Conservation (phyloP, 176 grass and related monocot species). For the Triticum turgidum region DNA sequence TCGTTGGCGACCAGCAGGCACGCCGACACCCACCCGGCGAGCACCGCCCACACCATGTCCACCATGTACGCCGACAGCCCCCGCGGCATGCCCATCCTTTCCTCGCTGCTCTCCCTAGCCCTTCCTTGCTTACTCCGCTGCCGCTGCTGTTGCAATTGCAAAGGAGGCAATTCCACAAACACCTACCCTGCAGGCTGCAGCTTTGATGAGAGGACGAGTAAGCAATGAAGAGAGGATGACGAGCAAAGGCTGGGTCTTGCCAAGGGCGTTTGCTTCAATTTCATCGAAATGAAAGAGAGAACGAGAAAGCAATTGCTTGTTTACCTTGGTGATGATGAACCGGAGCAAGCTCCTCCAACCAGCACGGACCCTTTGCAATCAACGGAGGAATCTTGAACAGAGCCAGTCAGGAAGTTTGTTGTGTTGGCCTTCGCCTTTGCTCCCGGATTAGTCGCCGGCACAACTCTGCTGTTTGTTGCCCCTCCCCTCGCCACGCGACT, state of each 20-base stretch:
- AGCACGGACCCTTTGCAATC: not conserved
- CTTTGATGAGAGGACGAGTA: not conserved
- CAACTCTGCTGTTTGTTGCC: not conserved
- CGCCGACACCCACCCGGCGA: slow-evolving; percentile 66
- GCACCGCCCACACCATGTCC: slow-evolving; percentile 61
- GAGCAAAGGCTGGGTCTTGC: not conserved
- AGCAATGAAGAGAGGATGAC: too few relatives aligned
- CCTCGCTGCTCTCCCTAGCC: not conserved
- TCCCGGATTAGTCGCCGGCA: not conserved
- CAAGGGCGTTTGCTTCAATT: not conserved
- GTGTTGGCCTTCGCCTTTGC: not conserved
- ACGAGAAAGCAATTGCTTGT: not conserved
- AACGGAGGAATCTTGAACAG: too few relatives aligned
- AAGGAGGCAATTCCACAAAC: slow-evolving; percentile 31
- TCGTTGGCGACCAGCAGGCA: slow-evolving; percentile 71
- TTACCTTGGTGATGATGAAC: not conserved
- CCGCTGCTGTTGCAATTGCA: not conserved
- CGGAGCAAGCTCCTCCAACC: not conserved
- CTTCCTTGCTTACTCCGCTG: not conserved
- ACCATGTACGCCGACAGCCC: slow-evolving; percentile 44
- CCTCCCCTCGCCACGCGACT: not conserved
- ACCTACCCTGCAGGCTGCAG: slow-evolving; percentile 27
- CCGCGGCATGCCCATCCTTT: slow-evolving; percentile 55
- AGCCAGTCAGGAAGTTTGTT: too few relatives aligned
- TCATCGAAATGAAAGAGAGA: not conserved